These are phyloP conservation scores for Backusella tarrabulga DNA, from an alignment of 192 early-diverging fungal species.

Conservation along the genomic window DNA sequence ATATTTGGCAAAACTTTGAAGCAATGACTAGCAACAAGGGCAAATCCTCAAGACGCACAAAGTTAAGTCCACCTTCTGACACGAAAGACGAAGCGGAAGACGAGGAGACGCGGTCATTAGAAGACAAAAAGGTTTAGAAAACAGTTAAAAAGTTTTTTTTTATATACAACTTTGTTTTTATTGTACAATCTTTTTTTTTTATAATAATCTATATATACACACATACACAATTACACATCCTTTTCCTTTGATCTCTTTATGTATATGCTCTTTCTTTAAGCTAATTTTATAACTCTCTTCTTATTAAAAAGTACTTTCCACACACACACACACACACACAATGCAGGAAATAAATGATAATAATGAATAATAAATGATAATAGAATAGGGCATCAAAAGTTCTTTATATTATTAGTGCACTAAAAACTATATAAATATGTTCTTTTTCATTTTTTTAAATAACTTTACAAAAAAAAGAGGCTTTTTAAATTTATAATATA, in stretches of 20 bases:
- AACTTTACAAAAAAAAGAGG: slow-evolving; percentile 8
- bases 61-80: slow-evolving; percentile 1
- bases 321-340: too few species aligned
- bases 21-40: slow-evolving; percentile 18
- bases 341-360: background rate
- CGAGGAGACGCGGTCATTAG: background rate
- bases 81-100: background rate
- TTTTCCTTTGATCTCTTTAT: background rate
- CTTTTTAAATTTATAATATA: background rate
- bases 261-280: background rate
- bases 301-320: background rate
- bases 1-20: slow-evolving; percentile 67
- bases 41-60: background rate
- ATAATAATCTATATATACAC: background rate
- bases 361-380: background rate
- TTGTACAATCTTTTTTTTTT: background rate
- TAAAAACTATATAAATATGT: background rate
- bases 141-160: background rate
- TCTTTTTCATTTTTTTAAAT: background rate
- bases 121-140: background rate
- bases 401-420: background rate
- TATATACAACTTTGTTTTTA: background rate
- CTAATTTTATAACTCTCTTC: background rate
- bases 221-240: background rate
- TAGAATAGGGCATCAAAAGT: background rate